Evolutionary conservation across 495 filamentous ascomycete species (phyloP).

Genomic region (Aspergillus biplanus): DNA sequence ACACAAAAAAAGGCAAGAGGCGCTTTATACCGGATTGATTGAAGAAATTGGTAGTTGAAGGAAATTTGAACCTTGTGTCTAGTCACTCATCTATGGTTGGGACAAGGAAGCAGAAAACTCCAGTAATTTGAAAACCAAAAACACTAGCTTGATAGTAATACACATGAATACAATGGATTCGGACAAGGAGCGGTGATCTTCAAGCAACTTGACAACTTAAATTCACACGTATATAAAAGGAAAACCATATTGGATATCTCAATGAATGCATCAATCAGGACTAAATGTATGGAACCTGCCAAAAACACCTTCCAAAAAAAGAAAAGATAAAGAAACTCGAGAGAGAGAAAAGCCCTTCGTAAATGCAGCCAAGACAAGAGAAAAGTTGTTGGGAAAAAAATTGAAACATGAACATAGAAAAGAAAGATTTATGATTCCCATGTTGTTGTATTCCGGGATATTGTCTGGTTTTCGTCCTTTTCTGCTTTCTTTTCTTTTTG

Average conservation of each 20-base stretch:
- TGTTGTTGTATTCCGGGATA: background rate
- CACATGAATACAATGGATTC: constrained; percentile 4
- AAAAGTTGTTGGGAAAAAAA: background rate
- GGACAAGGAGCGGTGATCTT: background rate
- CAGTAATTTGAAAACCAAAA: background rate
- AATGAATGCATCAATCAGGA: constrained; percentile 25
- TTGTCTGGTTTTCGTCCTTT: background rate
- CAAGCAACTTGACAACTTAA: background rate
- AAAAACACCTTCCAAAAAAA: constrained; percentile 14
- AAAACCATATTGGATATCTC: constrained; percentile 39
- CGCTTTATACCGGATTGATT: constrained; percentile 5
- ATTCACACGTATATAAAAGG: constrained; percentile 1
- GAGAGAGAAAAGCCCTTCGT: background rate
- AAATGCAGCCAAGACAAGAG: background rate
- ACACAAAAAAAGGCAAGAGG: background rate
- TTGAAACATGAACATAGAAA: background rate
- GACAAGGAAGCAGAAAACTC: background rate
- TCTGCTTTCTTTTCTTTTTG: background rate
- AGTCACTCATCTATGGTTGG: background rate
- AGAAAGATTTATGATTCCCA: background rate
- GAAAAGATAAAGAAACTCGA: constrained; percentile 6
- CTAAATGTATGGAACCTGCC: background rate
- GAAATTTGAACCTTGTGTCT: background rate
- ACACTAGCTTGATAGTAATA: constrained; percentile 18
- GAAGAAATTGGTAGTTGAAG: background rate